Conservation (phyloP, 1,139 yeast genomes). For the Scheffersomyces titani region DNA sequence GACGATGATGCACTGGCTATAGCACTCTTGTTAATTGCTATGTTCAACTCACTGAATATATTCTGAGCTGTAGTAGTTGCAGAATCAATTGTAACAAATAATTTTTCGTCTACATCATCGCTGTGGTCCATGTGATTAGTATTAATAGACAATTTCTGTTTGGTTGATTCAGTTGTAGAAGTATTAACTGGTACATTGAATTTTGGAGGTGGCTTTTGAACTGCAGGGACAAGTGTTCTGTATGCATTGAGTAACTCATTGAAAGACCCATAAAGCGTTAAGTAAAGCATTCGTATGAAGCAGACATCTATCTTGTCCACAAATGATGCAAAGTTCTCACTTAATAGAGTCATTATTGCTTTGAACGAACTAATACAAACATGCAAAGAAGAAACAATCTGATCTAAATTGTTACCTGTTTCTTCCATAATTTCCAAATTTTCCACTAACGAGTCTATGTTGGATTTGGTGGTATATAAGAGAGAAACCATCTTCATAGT, state of each 20-base stretch:
- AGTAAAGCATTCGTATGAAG: conserved; percentile 69
- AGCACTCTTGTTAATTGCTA: conserved; percentile 75
- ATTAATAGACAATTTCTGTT: conserved; percentile 25
- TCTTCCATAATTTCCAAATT: conserved; percentile 59
- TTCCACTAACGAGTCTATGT: conserved; percentile 61
- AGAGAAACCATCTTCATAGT: conserved; percentile 59
- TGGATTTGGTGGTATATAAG: conserved; percentile 57
- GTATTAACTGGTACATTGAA: background rate
- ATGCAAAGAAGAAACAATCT: conserved; percentile 31
- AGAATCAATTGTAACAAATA: conserved; percentile 70
- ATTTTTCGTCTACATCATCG: conserved; percentile 70
- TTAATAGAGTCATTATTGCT: conserved; percentile 49
- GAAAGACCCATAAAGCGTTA: conserved; percentile 72
- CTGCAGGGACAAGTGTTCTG: conserved; percentile 47
- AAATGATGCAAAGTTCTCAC: conserved; percentile 48
- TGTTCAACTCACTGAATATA: conserved; percentile 76
- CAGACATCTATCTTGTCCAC: conserved; percentile 64
- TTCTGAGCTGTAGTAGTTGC: conserved; percentile 79
- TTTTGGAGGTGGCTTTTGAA: conserved; percentile 17
- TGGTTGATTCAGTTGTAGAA: conserved; percentile 17
- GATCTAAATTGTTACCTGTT: conserved; percentile 11
- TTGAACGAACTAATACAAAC: conserved; percentile 50
- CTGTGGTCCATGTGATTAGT: conserved; percentile 23
- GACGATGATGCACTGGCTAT: conserved; percentile 41
- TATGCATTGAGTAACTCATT: conserved; percentile 78